Evolutionary conservation across 495 filamentous ascomycete species (phyloP).

Genomic region (Venustampulla echinocandica): DNA sequence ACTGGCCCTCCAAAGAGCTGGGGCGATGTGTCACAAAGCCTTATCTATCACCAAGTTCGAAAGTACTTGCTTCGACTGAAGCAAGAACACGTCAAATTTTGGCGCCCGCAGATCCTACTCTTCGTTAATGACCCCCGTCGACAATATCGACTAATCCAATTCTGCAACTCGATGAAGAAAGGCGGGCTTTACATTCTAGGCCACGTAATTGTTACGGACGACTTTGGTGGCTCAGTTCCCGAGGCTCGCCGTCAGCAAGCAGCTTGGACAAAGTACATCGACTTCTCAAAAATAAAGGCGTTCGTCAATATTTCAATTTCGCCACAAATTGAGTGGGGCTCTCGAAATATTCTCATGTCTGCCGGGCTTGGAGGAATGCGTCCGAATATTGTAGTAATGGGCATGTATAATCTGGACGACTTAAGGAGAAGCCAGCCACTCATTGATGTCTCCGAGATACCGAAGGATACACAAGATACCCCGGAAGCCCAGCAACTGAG

Average conservation of each 20-base stretch:
- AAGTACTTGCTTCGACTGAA: slow-evolving; percentile 77
- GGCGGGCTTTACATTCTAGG: slow-evolving; percentile 77
- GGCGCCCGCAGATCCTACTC: slow-evolving; percentile 77
- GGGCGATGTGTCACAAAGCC: slow-evolving; percentile 82
- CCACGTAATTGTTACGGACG: slow-evolving; percentile 77
- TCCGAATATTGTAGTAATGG: slow-evolving; percentile 75
- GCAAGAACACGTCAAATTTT: slow-evolving; percentile 88
- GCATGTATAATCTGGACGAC: slow-evolving; percentile 69
- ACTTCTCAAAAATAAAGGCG: slow-evolving; percentile 79
- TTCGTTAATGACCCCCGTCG: slow-evolving; percentile 73
- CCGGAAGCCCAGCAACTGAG: slow-evolving; percentile 17
- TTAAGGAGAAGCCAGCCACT: slow-evolving; percentile 29
- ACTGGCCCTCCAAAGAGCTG: slow-evolving; percentile 76
- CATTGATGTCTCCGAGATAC: slow-evolving; percentile 27
- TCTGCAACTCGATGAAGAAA: slow-evolving; percentile 88
- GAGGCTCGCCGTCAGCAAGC: slow-evolving; percentile 75
- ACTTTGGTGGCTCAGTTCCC: slow-evolving; percentile 68
- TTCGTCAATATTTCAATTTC: slow-evolving; percentile 81
- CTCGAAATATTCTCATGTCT: slow-evolving; percentile 71
- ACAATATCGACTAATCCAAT: slow-evolving; percentile 75
- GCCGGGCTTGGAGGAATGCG: slow-evolving; percentile 85
- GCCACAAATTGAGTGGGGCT: slow-evolving; percentile 76
- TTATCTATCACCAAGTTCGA: slow-evolving; percentile 87
- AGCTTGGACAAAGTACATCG: slow-evolving; percentile 78
- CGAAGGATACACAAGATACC: slow-evolving; percentile 16